Evolutionary conservation across 2,329 filamentous ascomycete genomes (phyloP), one percentile per base, ranked within the genome.

Genomic region (Onygenales sp.): DNA sequence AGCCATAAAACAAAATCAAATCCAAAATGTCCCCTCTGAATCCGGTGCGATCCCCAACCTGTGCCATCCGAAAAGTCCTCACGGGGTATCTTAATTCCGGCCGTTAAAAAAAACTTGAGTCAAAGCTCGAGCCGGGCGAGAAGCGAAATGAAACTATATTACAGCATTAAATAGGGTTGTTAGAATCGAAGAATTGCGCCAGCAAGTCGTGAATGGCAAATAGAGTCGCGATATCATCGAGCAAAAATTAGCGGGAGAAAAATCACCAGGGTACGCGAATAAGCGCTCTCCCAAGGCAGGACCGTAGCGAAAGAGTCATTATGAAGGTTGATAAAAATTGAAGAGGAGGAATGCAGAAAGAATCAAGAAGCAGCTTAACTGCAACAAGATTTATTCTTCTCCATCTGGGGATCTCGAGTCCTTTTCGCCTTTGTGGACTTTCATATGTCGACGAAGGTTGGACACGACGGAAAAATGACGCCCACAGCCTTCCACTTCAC

Each of bases 391-490:
- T 63, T 66, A 72, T 57, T 72, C 68, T 49, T 73, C 70, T n/a
- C 72, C 70, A 32, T 71, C 70, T 13, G 66, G 64, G 13, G 70
- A 72, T 38, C 61, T 67, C 14, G 59, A 60, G 31, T 71, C 69
- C 53, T 71, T 72, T 54, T 72, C 70, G 54, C 85, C 84, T 72
- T 90, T 93, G 78, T 98, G 93, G 47, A 97, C 92, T 75, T 97
- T 97, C 67, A 89, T 87, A 74, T 98, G 93, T 64, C 93, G 82
- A 59, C 93, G 85, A 53, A 97, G 77, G 69, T 98, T 98, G 44
- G 91, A 96, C 21, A 97, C 93, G 31, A 97, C 93, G 0, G 92
- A 97, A 72, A 98, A 97, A 66, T 95, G 89, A 63, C 93, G 85
- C 41, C 92, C 92, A 67, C 93, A 98, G 47, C 91, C 91, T 66